These are phyloP conservation scores for Fusarium sambucinum DNA, from an alignment of 2,329 filamentous ascomycete species.

Conservation along the genomic window DNA sequence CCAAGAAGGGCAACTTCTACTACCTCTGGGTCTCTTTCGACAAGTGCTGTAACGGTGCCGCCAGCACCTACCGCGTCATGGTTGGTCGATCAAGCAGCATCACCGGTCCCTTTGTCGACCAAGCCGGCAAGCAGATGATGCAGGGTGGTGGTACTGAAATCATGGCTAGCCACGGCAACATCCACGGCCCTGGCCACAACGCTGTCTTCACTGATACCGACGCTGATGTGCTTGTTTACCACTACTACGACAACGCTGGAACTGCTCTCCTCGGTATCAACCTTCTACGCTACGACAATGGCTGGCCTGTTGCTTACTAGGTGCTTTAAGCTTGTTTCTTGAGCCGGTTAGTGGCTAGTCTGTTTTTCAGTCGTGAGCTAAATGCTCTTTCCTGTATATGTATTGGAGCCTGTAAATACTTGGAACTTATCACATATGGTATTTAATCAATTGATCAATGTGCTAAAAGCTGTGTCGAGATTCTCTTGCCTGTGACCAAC, in stretches of 20 bases:
- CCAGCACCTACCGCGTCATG: conserved; percentile 51
- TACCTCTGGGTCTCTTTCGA: conserved; percentile 53
- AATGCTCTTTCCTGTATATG: conserved; percentile 9
- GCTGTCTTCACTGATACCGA: conserved; percentile 50
- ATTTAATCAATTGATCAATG: background rate
- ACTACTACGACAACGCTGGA: conserved; percentile 48
- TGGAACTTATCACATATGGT: background rate
- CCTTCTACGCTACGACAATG: conserved; percentile 48
- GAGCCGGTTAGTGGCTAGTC: background rate
- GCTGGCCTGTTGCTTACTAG: conserved; percentile 51
- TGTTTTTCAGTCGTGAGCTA: background rate
- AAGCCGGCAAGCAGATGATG: conserved; percentile 45
- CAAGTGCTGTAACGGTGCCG: conserved; percentile 48
- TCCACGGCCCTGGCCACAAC: conserved; percentile 51
- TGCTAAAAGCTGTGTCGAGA: background rate
- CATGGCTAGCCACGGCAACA: conserved; percentile 46
- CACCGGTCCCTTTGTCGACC: conserved; percentile 48
- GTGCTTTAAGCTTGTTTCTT: fast-evolving
- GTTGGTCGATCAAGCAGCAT: conserved; percentile 50
- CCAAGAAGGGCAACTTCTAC: conserved; percentile 48
- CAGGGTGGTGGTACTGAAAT: conserved; percentile 49
- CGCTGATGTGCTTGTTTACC: conserved; percentile 51
- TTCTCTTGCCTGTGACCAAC: background rate
- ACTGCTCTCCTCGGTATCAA: conserved; percentile 49
- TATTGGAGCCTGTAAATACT: conserved; percentile 17